Conservation (phyloP, 2,329 filamentous ascomycete genomes). For the Colletotrichum cereale region DNA sequence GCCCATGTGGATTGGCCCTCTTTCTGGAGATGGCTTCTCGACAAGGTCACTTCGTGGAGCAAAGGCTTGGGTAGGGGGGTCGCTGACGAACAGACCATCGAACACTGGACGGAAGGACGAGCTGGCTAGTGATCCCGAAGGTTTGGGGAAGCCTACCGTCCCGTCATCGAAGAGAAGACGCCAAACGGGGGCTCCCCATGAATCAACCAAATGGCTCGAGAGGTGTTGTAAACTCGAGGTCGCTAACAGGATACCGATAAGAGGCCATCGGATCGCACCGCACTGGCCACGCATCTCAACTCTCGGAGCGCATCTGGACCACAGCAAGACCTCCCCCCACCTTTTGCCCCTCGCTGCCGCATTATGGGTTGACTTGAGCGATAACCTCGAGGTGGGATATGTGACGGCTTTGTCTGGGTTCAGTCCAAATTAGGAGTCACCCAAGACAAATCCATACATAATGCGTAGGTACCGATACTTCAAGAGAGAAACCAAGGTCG, state of each 20-base stretch:
- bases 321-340: constrained; percentile 32
- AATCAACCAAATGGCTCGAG: constrained; percentile 37
- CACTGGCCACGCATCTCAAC: constrained; percentile 29
- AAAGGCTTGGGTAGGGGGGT: constrained; percentile 27
- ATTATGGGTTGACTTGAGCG: constrained; percentile 30
- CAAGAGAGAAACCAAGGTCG: constrained; percentile 11
- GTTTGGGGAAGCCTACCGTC: constrained; percentile 34
- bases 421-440: constrained; percentile 10
- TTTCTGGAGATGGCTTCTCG: constrained; percentile 26
- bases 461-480: constrained; percentile 35
- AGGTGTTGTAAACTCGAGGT: constrained; percentile 34
- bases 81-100: constrained; percentile 36
- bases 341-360: constrained; percentile 36
- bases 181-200: constrained; percentile 27
- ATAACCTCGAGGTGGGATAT: constrained; percentile 24
- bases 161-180: constrained; percentile 32
- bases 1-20: constrained; percentile 27
- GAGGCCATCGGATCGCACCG: constrained; percentile 27
- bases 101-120: constrained; percentile 33
- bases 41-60: constrained; percentile 33
- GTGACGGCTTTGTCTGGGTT: constrained; percentile 25
- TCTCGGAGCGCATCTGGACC: constrained; percentile 9
- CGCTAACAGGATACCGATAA: constrained; percentile 38
- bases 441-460: constrained; percentile 9
- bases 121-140: constrained; percentile 34